Base-by-base conservation (phyloP, 2,329 filamentous ascomycete species). In the Sphaerostilbella broomeana region DNA sequence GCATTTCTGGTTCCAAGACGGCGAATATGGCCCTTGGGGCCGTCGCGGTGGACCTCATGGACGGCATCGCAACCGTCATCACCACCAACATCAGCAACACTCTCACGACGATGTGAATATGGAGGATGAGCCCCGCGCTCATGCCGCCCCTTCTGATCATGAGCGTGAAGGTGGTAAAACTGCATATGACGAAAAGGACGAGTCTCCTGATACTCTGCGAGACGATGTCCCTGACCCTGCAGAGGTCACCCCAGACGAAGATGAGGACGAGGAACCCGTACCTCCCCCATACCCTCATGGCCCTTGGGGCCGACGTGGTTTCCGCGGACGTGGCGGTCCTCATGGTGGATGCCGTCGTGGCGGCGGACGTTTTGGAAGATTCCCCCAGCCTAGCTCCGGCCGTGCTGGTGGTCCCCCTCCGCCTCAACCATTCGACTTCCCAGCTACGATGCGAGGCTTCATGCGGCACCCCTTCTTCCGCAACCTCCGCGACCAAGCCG, bases 401-500 rank as follows among this genome's bases (percentile, higher is more conserved):
- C n/a, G n/a, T n/a, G n/a, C n/a, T n/a, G n/a, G n/a, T n/a, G 47
- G 49, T 32, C 51, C 15, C 40, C 56, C 47, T 45, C n/a, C n/a
- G n/a, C n/a, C n/a, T n/a, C n/a, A n/a, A n/a, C n/a, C n/a, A n/a
- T 63, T 65, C 48, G 64, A 68, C 49, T 57, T 70, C 35, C 47
- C 56, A 17, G 56, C 54, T 22, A 46, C 68, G 47, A 60, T 70
- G 55, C 54, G 59, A 21, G 57, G 63, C 19, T 52, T 70, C 42
- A 56, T 60, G 4, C 48, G 48, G 43, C 65, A 72, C 46, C 68
- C 69, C 6, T 56, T 67, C 43, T 61, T 68, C 26, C 63, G 62
- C 30, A 56, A 58, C 32, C 47, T 72, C 40, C 61, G 61, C 41
- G 59, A 67, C 15, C 67, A 62, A 36, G 50, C 60, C 26, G 57